Base-by-base conservation (phyloP, 495 filamentous ascomycete genomes). In the Aspergillus carlsbadensis region DNA sequence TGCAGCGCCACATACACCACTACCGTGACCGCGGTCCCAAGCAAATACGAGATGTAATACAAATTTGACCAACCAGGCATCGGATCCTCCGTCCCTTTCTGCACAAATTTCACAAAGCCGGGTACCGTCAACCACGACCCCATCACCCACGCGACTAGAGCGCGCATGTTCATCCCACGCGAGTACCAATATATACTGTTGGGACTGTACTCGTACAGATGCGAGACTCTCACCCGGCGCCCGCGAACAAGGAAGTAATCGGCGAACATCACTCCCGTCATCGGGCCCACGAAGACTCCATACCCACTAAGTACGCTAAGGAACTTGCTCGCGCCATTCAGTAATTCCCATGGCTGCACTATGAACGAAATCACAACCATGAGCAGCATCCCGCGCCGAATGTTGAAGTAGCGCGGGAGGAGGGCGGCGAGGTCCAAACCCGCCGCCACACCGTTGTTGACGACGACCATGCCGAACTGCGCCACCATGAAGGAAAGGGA, bases 161-260 rank as follows among this genome's bases (percentile, higher is more conserved):
- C 48, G 10, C 48, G 48, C 48, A 33, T 39, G 18, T 51, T 51
- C 34, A 18, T 17, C 33, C 48, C 48, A 4, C 24, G 21, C 34
- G 17, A 22, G 48, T 39, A 51, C 48, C 48, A 51, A 18, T 51
- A 51, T 10, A 51, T 39, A 26, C 48, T 51, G 10, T 13, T 11
- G 0, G 22, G 13, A 3, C 33, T 15, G 15, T 22, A 31, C 2
- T 21, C 51, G 26, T 54, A 54, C n/a, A 54, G n/a, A n/a, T 43
- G 13, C 0, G 39, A 43, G 8, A 54, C 22, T 34, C 35, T 43
- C 24, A 54, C 29, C 2, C 13, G 43, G 8, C 10, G 26, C 24
- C 14, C 13, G 21, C 51, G 51, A 14, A 54, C 8, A 15, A 54
- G 40, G 24, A 43, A 54, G 39, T 54, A 54, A 21, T 54, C 51